Conservation (phyloP, 148 eudicot species). For the Vaccinium darrowii region DNA sequence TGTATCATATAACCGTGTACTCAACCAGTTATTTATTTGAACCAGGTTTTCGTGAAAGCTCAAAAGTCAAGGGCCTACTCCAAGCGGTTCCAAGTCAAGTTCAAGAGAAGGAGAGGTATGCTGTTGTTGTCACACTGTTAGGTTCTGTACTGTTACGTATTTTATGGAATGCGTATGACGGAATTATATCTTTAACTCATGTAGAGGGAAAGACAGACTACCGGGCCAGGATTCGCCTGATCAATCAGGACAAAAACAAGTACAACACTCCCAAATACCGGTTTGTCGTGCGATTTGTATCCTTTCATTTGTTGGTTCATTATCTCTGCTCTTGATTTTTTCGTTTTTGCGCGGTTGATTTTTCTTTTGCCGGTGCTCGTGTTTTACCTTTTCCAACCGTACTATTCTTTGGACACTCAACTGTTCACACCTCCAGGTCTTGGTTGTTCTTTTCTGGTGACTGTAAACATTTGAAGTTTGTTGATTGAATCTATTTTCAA, state of each 20-base stretch:
- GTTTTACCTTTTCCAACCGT: background rate
- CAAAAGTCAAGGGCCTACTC: slow-evolving; percentile 61
- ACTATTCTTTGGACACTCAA: background rate
- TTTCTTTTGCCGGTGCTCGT: background rate
- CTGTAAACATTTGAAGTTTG: background rate
- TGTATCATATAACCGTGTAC: background rate
- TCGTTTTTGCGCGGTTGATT: background rate
- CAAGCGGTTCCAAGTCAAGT: slow-evolving; percentile 71
- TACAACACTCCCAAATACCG: slow-evolving; percentile 79
- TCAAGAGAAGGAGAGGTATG: slow-evolving; percentile 66
- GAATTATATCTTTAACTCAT: slow-evolving; percentile 10
- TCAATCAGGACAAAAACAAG: slow-evolving; percentile 86
- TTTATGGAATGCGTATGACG: background rate
- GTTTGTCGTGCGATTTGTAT: slow-evolving; percentile 77
- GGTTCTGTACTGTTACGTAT: background rate
- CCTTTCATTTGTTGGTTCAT: slow-evolving; percentile 14
- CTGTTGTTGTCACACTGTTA: background rate
- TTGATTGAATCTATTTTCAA: background rate
- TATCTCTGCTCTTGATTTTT: background rate
- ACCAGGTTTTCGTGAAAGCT: slow-evolving; percentile 57
- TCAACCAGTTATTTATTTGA: background rate
- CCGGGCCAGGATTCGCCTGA: slow-evolving; percentile 60
- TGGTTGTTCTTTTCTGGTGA: background rate
- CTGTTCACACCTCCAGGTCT: background rate
- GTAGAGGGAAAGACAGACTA: slow-evolving; percentile 67